phyloP scores from a whole-genome alignment of 192 early-diverging fungal species.

The Phycomyces blakesleeanus region DNA sequence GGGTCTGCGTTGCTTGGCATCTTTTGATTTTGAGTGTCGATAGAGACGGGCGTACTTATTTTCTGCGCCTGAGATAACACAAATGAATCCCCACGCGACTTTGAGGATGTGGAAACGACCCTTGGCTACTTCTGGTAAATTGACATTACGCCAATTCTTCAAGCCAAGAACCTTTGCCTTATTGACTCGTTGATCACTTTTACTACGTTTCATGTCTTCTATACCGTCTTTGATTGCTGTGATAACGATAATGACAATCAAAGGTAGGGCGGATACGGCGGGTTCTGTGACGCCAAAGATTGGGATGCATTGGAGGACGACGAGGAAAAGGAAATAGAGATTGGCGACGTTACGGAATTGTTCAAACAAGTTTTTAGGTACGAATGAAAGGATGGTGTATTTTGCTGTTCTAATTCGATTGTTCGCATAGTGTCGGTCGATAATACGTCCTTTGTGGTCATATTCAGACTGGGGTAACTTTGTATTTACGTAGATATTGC shows the following conservation, averaged over 20 bases:
- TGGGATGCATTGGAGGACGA: slow-evolving; percentile 73
- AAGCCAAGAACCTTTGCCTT: slow-evolving; percentile 53
- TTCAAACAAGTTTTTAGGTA: slow-evolving; percentile 95
- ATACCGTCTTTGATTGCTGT: slow-evolving; percentile 87
- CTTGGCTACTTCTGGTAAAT: slow-evolving; percentile 27
- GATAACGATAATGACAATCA: slow-evolving; percentile 73
- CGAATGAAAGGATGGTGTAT: slow-evolving; percentile 85
- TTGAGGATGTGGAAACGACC: slow-evolving; percentile 10
- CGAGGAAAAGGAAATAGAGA: slow-evolving; percentile 89
- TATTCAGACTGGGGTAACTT: slow-evolving; percentile 14
- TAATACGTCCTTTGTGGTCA: slow-evolving; percentile 27
- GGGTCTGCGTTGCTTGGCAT: not conserved
- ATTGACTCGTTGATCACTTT: slow-evolving; percentile 82
- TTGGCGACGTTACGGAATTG: slow-evolving; percentile 96
- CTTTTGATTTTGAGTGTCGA: not conserved
- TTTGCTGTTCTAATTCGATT: slow-evolving; percentile 89
- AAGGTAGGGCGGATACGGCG: slow-evolving; percentile 72
- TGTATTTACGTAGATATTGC: slow-evolving; percentile 40
- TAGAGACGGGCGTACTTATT: slow-evolving; percentile 24
- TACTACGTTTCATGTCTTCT: slow-evolving; percentile 88
- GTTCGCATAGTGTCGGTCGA: slow-evolving; percentile 39
- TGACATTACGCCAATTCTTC: slow-evolving; percentile 61
- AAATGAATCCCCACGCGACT: slow-evolving; percentile 18
- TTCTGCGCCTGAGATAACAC: slow-evolving; percentile 20
- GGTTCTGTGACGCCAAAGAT: slow-evolving; percentile 64